phyloP scores from a whole-genome alignment of 2,329 filamentous ascomycete genomes.

The Parastagonospora avenae region DNA sequence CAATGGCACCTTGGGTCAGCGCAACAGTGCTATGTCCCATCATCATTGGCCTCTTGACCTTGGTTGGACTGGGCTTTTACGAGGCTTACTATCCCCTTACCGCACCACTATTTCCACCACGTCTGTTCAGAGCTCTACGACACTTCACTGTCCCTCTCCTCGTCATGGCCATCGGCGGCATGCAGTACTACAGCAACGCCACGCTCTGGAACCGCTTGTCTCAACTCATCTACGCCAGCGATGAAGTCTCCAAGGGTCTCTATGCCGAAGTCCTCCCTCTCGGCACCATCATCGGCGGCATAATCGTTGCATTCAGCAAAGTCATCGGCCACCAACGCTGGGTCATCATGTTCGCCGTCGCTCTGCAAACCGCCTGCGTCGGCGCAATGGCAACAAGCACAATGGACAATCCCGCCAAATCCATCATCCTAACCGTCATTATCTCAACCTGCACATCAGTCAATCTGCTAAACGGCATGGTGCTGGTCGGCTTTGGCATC shows the following conservation, averaged over 20 bases:
- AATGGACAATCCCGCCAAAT: conserved; percentile 28
- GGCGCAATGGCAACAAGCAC: conserved; percentile 33
- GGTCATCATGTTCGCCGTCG: conserved; percentile 33
- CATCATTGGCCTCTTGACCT: conserved; percentile 29
- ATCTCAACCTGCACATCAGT: conserved; percentile 34
- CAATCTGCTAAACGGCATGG: conserved; percentile 37
- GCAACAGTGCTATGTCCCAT: conserved; percentile 29
- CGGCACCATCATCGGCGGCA: conserved; percentile 34
- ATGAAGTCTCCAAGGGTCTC: conserved; percentile 36
- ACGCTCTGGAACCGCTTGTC: conserved; percentile 35
- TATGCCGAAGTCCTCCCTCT: conserved; percentile 33
- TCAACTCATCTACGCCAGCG: conserved; percentile 32
- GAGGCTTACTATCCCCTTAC: conserved; percentile 29
- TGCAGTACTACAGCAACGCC: conserved; percentile 40
- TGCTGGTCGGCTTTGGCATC: conserved; percentile 36
- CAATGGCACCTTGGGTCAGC: conserved; percentile 30
- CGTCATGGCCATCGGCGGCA: conserved; percentile 37
- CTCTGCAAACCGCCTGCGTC: conserved; percentile 34
- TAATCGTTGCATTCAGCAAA: conserved; percentile 34
- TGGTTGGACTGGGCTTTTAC: conserved; percentile 34
- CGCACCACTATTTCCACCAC: conserved; percentile 36
- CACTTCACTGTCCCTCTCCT: conserved; percentile 39
- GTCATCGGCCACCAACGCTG: conserved; percentile 36
- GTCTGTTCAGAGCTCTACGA: conserved; percentile 32
- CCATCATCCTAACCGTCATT: conserved; percentile 35